Base-by-base conservation (phyloP, 2,329 filamentous ascomycete species). In the Colletotrichum sp. region DNA sequence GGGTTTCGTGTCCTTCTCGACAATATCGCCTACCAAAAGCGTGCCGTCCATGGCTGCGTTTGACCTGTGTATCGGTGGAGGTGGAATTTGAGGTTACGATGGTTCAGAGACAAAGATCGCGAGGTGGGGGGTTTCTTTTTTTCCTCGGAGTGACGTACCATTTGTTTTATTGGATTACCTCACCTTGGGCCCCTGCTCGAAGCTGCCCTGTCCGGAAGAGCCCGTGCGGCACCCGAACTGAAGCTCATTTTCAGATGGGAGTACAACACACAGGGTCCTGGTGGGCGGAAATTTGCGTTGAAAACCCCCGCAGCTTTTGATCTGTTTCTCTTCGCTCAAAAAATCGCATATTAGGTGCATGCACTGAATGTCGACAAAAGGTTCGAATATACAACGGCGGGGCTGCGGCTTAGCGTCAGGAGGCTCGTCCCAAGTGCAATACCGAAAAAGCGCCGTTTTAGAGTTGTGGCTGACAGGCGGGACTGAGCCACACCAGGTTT, bases 1-100 rank as follows among this genome's bases (percentile, higher is more conserved):
- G 28, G 88, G 84, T 16, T 87, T 84, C 30, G 91, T 85, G 60
- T 92, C 90, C 77, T 94, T 94, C 86, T 99, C 96, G 80, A 94
- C 90, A 77, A 99, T 92, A 79, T 98, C 96, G 71, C 91, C 90
- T 58, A 98, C 88, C 55, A 94, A 88, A 57, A 94, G 90, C 24
- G 85, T 79, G 28, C 73, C 58, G 8, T 85, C 81, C 84, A 86
- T 86, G 15, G n/a, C 78, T 57, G 28, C 38, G 67, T 43, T 30
- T 26, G 26, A 21, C 10, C 8, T 52, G 8, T 8, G 13, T 63
- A 13, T 18, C n/a, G 15, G 32, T n/a, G 18, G n/a, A 38, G 26
- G 64, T 28, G 21, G 26, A 43, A 52, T 57, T 43, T 7, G 13
- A 55, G n/a, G 13, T 32, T 30, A 13, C 10, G 30, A 16, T 52